Evolutionary conservation across 768 basidiomycete species (phyloP).

Genomic region (Cystofilobasidium macerans): DNA sequence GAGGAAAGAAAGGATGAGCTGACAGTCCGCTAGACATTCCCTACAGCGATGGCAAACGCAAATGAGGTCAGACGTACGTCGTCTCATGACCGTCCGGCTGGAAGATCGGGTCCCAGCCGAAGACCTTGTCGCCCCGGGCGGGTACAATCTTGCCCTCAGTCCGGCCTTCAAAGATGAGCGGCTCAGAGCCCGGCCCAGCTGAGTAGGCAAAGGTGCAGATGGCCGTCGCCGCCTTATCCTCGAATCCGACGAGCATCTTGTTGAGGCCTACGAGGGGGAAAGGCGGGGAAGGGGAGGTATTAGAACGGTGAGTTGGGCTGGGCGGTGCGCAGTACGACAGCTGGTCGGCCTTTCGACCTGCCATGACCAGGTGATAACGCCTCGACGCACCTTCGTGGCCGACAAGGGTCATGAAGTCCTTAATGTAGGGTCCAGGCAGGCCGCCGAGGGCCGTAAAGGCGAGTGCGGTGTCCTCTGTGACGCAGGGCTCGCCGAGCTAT

Average conservation of each 20-base stretch:
- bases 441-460: conserved; percentile 80
- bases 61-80: conserved; percentile 48
- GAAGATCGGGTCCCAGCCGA: conserved; percentile 45
- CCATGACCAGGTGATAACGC: not conserved
- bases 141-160: conserved; percentile 85
- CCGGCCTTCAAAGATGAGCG: conserved; percentile 71
- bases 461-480: conserved; percentile 74
- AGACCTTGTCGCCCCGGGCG: conserved; percentile 61
- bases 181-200: conserved; percentile 65
- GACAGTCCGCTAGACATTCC: too few relatives aligned
- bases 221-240: conserved; percentile 68
- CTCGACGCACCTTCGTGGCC: conserved; percentile 65
- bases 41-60: not conserved
- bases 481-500: conserved; percentile 44
- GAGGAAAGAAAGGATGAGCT: too few relatives aligned
- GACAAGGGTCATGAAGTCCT: conserved; percentile 69
- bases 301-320: not conserved
- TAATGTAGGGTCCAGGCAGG: conserved; percentile 95
- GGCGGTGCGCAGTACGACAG: too few relatives aligned
- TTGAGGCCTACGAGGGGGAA: conserved; percentile 52
- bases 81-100: conserved; percentile 50
- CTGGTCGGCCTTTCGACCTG: too few relatives aligned
- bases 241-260: conserved; percentile 63
- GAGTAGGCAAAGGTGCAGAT: conserved; percentile 95
- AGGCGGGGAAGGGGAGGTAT: not conserved